phyloP scores from a whole-genome alignment of 768 basidiomycete species.

The Rhodotorula babjevae region DNA sequence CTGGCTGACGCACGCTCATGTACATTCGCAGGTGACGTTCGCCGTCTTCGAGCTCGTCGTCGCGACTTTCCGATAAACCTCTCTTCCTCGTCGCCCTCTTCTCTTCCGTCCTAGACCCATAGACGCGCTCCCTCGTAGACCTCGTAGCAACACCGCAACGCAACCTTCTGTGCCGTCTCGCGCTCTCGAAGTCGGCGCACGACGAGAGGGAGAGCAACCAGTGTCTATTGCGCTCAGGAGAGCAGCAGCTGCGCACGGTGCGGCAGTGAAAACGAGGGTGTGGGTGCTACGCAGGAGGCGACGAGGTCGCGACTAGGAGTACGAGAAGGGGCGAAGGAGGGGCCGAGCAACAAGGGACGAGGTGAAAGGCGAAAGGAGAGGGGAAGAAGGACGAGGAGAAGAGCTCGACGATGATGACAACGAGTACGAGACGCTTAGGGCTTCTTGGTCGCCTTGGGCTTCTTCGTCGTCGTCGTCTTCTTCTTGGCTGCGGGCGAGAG shows the following conservation, averaged over 20 bases:
- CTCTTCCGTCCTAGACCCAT: background rate
- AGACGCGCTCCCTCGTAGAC: background rate
- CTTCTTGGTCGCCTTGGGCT: slow-evolving; percentile 7
- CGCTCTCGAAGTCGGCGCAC: too few relatives aligned
- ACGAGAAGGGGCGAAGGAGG: too few relatives aligned
- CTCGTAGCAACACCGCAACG: too few relatives aligned
- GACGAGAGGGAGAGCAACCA: background rate
- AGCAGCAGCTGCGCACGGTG: background rate
- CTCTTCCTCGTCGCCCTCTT: too few relatives aligned
- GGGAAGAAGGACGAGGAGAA: background rate
- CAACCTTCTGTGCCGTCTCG: too few relatives aligned
- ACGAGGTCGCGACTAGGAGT: too few relatives aligned
- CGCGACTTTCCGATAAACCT: slow-evolving; percentile 17
- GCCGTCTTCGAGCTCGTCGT: slow-evolving; percentile 58
- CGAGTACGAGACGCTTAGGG: background rate
- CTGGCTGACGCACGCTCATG: too few relatives aligned
- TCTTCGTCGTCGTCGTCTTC: slow-evolving; percentile 10
- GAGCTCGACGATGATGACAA: background rate
- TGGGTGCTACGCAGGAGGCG: too few relatives aligned
- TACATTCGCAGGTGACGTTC: slow-evolving; percentile 64
- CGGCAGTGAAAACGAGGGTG: too few relatives aligned
- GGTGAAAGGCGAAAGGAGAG: background rate
- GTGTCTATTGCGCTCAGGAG: background rate
- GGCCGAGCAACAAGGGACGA: background rate
- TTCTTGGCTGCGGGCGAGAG: background rate